These are phyloP conservation scores for Clohesyomyces aquaticus DNA, from an alignment of 495 filamentous ascomycete genomes.

Conservation along the genomic window DNA sequence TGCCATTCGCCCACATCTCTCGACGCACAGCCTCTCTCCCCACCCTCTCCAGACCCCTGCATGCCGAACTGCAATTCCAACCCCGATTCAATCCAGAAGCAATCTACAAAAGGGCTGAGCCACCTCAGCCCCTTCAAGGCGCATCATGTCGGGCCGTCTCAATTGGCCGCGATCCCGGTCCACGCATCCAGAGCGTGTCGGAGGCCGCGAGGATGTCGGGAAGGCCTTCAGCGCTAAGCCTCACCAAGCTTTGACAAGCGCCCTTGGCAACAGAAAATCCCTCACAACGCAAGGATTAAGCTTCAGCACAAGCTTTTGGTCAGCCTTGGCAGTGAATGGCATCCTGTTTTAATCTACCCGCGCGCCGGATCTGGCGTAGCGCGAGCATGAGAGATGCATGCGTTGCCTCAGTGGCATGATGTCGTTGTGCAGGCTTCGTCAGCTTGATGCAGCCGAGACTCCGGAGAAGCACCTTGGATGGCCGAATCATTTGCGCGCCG, in stretches of 20 bases:
- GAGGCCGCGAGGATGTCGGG: neutral
- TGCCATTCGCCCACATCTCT: neutral
- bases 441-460: too few relatives aligned
- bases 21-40: neutral
- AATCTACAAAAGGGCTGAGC: conserved; percentile 9
- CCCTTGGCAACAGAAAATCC: conserved; percentile 22
- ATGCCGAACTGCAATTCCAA: neutral
- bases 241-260: conserved; percentile 24
- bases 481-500: too few relatives aligned
- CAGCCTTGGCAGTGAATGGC: conserved; percentile 23
- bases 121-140: conserved; percentile 3
- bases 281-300: conserved; percentile 17
- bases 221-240: conserved; percentile 16
- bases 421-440: conserved; percentile 14
- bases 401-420: neutral
- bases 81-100: neutral
- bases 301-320: conserved; percentile 19
- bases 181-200: neutral
- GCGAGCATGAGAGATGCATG: too few relatives aligned
- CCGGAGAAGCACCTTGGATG: too few relatives aligned
- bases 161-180: neutral
- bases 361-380: neutral
- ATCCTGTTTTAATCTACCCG: neutral
- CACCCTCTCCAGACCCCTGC: conserved; percentile 1
- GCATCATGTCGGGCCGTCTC: neutral